Evolutionary conservation across 129 eudicot genomes (phyloP), one percentile per base, ranked within the genome.

Genomic region (Centaurea solstitialis): DNA sequence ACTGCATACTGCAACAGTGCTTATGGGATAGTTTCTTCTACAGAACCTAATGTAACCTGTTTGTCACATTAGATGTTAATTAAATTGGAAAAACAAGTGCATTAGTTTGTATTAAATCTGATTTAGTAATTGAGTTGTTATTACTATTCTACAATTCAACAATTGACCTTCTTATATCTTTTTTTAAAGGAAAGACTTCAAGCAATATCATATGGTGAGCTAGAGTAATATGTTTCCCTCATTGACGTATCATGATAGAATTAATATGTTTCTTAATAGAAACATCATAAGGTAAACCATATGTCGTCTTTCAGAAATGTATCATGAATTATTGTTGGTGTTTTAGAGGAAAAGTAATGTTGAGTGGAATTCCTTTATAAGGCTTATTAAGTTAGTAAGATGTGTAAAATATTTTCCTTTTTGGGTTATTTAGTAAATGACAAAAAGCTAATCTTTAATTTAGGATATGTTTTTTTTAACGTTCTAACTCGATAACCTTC

Each of bases 1-100:
- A 59, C 23, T 30, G 77, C 80, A 2, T 68, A 57, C 68, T 87
- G 91, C 80, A 74, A 73, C 76, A 74, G 81, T 37, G 90, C 89
- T 33, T 78, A 74, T 18, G 87, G 81, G 57, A 75, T 47, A 9
- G 70, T 41, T 80, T 80, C 72, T 76, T 71, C 73, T 38, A 70
- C 88, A 0, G 9, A 9, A 23, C 88, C 88, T 61, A 17, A 10
- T 80, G 47, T 74, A 80, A 6, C 77, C 9, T 85, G 88, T 72
- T 80, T 75, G 79, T 75, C 22, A 41, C 81, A 65, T 35, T 79
- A 57, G 22, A 18, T 57, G 65, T 57, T 17, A 57, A 6, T n/a
- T 17, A n/a, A 57, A 57, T 57, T 17, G 22, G 1, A 57, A 53
- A 57, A 57, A 7, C 17, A n/a, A n/a, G n/a, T n/a, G n/a, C n/a